Percentiles rank a stretch among this genome's conserved stretches.
Evolutionary conservation across 1,284 basidiomycete species (phyloP).

Genomic region (Tremellales sp.): DNA sequence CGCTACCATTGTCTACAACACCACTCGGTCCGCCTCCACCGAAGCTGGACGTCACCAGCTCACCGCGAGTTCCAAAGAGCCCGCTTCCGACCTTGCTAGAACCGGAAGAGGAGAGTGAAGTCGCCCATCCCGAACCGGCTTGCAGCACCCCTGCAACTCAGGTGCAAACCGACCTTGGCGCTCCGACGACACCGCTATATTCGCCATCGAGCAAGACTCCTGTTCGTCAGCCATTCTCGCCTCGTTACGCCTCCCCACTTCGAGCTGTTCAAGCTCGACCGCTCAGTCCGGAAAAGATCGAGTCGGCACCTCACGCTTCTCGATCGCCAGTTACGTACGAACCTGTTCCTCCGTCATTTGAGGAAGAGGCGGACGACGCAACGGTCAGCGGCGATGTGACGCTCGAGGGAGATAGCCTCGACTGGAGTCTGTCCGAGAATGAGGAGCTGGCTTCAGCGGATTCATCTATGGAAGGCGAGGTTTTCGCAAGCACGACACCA

Average conservation of each 20-base stretch:
- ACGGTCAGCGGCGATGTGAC: slow-evolving; percentile 10
- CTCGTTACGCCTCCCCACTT: not conserved
- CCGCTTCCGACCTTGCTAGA: not conserved
- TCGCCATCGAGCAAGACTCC: not conserved
- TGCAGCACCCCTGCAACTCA: too few relatives aligned
- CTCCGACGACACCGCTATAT: too few relatives aligned
- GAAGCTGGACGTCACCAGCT: not conserved
- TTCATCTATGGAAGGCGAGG: not conserved
- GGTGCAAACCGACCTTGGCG: too few relatives aligned
- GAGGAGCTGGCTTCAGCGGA: not conserved
- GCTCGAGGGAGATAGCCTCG: slow-evolving; percentile 11
- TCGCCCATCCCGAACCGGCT: too few relatives aligned
- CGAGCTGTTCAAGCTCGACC: not conserved
- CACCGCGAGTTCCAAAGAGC: not conserved
- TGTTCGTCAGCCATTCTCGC: not conserved
- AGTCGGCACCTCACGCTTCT: not conserved
- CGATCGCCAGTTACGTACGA: not conserved
- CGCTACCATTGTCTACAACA: not conserved
- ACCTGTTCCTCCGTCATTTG: not conserved
- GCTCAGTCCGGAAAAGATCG: not conserved
- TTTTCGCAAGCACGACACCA: too few relatives aligned
- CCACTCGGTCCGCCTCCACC: not conserved
- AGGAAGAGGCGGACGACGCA: not conserved
- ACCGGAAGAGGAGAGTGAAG: not conserved
- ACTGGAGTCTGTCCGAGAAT: slow-evolving; percentile 7